phyloP scores from a whole-genome alignment of 352 stramenopile genomes.

The Phytopythium mirpurense region DNA sequence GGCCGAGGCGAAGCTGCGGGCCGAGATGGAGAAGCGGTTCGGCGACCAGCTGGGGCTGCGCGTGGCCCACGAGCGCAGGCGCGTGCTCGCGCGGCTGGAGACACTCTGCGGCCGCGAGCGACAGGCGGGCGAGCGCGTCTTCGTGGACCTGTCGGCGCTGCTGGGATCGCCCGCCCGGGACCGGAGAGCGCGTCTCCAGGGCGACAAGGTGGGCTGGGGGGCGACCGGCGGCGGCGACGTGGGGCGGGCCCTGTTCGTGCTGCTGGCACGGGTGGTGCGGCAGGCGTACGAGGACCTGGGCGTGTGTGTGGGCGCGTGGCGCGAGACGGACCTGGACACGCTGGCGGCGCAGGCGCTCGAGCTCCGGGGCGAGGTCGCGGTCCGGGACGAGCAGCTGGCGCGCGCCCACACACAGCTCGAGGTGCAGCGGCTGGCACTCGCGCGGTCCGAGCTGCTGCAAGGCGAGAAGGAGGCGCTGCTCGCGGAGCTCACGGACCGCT shows the following conservation, averaged over 20 bases:
- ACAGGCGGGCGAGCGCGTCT: neutral
- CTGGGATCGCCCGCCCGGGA: neutral
- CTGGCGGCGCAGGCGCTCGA: slow-evolving; percentile 19
- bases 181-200: neutral
- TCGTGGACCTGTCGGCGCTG: neutral
- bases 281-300: slow-evolving; percentile 44
- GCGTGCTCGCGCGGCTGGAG: slow-evolving; percentile 45
- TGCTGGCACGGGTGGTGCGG: slow-evolving; percentile 20
- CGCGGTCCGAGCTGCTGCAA: slow-evolving; percentile 32
- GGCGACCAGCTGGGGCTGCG: slow-evolving; percentile 47
- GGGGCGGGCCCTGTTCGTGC: slow-evolving; percentile 8
- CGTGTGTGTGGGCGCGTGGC: slow-evolving; percentile 44
- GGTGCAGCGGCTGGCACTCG: slow-evolving; percentile 29
- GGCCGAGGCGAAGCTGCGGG: slow-evolving; percentile 25
- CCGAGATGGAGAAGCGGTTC: slow-evolving; percentile 50
- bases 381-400: slow-evolving; percentile 11
- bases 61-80: slow-evolving; percentile 48
- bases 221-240: neutral
- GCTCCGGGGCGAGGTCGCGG: slow-evolving; percentile 12
- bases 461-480: slow-evolving; percentile 59
- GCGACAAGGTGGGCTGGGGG: neutral
- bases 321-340: slow-evolving; percentile 38
- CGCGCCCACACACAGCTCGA: slow-evolving; percentile 15
- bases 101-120: slow-evolving; percentile 26
- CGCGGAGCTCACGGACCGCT: slow-evolving; percentile 39